A percentile compares a stretch with the other conserved stretches of the same genome.
These are phyloP conservation scores for Acidomyces sp. DNA, from an alignment of 495 filamentous ascomycete species.

Conservation along the genomic window DNA sequence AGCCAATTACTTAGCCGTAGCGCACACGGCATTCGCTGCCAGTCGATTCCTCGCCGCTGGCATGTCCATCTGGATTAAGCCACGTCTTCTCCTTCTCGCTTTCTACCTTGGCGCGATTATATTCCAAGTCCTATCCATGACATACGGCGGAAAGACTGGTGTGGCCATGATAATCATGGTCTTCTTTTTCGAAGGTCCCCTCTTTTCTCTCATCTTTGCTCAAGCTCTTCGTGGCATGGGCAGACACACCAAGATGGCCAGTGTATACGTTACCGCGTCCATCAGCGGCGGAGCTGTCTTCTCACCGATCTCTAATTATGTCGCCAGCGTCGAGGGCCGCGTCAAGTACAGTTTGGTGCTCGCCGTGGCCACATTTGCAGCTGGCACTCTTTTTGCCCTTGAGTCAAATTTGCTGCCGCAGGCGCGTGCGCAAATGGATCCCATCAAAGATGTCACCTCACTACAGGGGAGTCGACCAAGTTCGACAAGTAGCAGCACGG, in stretches of 20 bases:
- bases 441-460: constrained; percentile 18
- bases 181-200: constrained; percentile 45
- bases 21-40: constrained; percentile 46
- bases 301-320: constrained; percentile 41
- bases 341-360: constrained; percentile 42
- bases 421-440: constrained; percentile 51
- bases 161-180: constrained; percentile 41
- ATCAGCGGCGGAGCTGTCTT: constrained; percentile 45
- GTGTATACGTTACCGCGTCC: constrained; percentile 40
- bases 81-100: constrained; percentile 47
- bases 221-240: constrained; percentile 48
- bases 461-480: background rate
- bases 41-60: constrained; percentile 50
- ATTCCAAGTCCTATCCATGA: constrained; percentile 43
- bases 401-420: constrained; percentile 44
- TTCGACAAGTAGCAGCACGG: constrained; percentile 6
- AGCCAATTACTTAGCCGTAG: constrained; percentile 38
- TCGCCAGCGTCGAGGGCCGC: constrained; percentile 21
- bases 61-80: constrained; percentile 43
- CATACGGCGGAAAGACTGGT: constrained; percentile 33
- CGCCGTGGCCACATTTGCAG: constrained; percentile 44
- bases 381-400: constrained; percentile 45
- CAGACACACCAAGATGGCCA: constrained; percentile 45
- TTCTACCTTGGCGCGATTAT: constrained; percentile 44
- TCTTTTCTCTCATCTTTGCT: constrained; percentile 51